phyloP scores from a whole-genome alignment of 352 stramenopile genomes.

The Bremia lactucae region DNA sequence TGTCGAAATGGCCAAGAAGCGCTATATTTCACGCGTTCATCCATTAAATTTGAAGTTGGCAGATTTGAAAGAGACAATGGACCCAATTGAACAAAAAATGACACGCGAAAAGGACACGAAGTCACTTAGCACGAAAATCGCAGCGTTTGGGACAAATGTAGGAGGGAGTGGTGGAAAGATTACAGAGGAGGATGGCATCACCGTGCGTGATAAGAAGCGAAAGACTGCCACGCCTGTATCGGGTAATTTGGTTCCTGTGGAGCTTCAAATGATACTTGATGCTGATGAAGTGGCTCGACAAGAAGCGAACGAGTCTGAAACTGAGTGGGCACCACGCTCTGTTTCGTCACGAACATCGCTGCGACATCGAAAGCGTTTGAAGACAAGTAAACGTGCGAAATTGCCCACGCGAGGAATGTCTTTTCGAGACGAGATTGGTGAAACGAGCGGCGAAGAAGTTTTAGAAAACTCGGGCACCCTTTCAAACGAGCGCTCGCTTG shows the following conservation, averaged over 20 bases:
- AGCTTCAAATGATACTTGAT: constrained; percentile 82
- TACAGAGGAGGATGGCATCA: constrained; percentile 54
- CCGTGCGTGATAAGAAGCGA: constrained; percentile 65
- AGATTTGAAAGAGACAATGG: constrained; percentile 41
- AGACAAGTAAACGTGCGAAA: constrained; percentile 67
- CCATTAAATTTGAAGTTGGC: constrained; percentile 67
- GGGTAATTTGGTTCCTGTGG: constrained; percentile 52
- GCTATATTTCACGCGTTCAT: constrained; percentile 79
- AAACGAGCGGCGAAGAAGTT: constrained; percentile 26
- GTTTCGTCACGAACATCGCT: constrained; percentile 16
- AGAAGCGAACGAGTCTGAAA: constrained; percentile 41
- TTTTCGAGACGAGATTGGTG: constrained; percentile 11
- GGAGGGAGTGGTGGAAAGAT: constrained; percentile 10
- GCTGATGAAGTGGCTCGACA: constrained; percentile 44
- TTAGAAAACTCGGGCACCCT: constrained; percentile 8
- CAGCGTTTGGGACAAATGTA: neutral
- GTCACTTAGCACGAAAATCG: no score
- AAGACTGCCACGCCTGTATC: constrained; percentile 15
- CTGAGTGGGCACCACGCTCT: constrained; percentile 42
- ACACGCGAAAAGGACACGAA: constrained; percentile 43
- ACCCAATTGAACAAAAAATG: constrained; percentile 57
- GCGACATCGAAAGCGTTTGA: constrained; percentile 47
- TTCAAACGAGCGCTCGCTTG: constrained; percentile 58
- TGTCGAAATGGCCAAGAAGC: constrained; percentile 84
- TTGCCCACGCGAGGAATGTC: constrained; percentile 48